Evolutionary conservation across 78 protist genomes (phyloP), one percentile per base, ranked within the genome.

Genomic region (Cavenderia fasciculata): DNA sequence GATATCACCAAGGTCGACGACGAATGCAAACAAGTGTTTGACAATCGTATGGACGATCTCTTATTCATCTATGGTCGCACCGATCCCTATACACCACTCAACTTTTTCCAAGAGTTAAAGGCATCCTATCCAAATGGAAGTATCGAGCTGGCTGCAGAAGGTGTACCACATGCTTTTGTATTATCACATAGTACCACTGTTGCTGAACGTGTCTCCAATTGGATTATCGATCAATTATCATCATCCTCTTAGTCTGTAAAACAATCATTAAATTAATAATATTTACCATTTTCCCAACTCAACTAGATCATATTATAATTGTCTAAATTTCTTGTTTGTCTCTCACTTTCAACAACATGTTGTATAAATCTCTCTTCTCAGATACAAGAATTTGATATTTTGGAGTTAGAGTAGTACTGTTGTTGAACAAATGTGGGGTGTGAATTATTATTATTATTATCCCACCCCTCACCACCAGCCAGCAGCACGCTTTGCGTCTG

Each of bases 101-200:
- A 23, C 23, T 82, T 82, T 7, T 25, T 40, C 31, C 62, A 82
- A 2, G 89, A 82, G 16, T 38, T 82, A 31, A 40, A 29, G 18
- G 2, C 27, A 11, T 14, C 19, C n/a, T 82, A 82, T 43, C 89
- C 89, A 6, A n/a, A 21, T 21, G 89, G 89, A 2, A 52, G 29
- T 40, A 82, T 82, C 23, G 89, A 82, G 25, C 68, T 41, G 27
- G 74, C 89, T 0, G 12, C 27, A 19, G 34, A 57, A 0, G 54
- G 62, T 38, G 59, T 82, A 36, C 89, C 89, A 38, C 89, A 82
- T 27, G 89, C 89, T 11, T 82, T 82, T 82, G 89, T 82, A 12
- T 36, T 82, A 19, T 25, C 59, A 27, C 70, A 82, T 41, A 52
- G 71, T 14, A 40, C 33, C 18, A 51, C 43, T 10, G 41, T 82